These are phyloP conservation scores for Aristolochia californica DNA, from an alignment of 164 flowering plant genomes.

Conservation along the genomic window DNA sequence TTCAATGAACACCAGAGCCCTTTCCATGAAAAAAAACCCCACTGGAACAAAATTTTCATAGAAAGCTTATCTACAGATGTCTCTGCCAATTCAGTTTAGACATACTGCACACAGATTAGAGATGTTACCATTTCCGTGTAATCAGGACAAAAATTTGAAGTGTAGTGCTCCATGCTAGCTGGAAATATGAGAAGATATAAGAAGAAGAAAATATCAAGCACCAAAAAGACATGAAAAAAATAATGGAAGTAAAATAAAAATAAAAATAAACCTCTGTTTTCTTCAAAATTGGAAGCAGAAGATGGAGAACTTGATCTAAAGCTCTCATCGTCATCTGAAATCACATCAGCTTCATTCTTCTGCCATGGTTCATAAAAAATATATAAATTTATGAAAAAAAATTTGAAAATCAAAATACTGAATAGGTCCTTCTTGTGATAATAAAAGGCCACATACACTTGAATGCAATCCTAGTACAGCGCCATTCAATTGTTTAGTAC, in stretches of 20 bases:
- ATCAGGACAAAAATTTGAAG: conserved; percentile 5
- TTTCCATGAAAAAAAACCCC: background rate
- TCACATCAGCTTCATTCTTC: conserved; percentile 25
- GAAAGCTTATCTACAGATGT: background rate
- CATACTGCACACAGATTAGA: background rate
- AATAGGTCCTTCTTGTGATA: background rate
- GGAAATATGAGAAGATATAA: background rate
- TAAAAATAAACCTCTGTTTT: conserved; percentile 22
- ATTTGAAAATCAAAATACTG: background rate
- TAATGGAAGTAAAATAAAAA: background rate
- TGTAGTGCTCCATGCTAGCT: conserved; percentile 4
- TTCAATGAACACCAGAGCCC: no score
- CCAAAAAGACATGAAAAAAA: no score
- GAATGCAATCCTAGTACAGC: conserved; percentile 18
- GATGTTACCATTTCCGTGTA: conserved; percentile 5
- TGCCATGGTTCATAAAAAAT: conserved; percentile 14
- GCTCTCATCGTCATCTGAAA: conserved; percentile 25
- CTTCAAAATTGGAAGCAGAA: conserved; percentile 23
- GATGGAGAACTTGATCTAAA: conserved; percentile 16
- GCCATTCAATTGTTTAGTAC: conserved; percentile 3
- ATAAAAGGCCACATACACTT: conserved; percentile 13
- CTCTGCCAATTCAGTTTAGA: background rate
- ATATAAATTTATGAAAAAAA: background rate
- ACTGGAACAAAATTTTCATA: background rate
- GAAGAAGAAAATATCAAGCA: background rate